Base-by-base conservation (phyloP, 148 eudicot species). In the Rhododendron griersonianum region DNA sequence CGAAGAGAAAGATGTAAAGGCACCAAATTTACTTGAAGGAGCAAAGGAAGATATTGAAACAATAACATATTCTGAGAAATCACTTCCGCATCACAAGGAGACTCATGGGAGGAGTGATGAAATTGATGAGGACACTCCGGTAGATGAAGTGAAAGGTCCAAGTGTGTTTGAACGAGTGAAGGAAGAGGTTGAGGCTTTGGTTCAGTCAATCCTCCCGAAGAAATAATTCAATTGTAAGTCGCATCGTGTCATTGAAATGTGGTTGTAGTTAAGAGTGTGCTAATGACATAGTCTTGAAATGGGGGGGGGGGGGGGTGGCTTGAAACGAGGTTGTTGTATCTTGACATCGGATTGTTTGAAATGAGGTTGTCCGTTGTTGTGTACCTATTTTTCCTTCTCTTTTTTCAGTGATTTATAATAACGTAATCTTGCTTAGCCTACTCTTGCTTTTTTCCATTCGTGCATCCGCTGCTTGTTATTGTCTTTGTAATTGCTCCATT, bases 111-210 rank as follows among this genome's bases (percentile, higher is more conserved):
- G 82, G 48, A 96, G 98, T 47, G 89, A 92, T 78, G 96, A 94
- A 84, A 95, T 96, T 48, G 95, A 96, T 74, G 94, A 95, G 59
- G 87, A 76, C 81, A 95, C 98, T 9, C 93, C 96, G 3, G 28
- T 90, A 4, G 93, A 92, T 7, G 86, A 90, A 84, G 93, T 96
- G n/a, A 94, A 92, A 90, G 99, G 91, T 28, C 98, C 98, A 11
- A 88, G 83, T 78, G 78, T 96, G 48, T 91, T 96, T 59, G 89
- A 92, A 84, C 92, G 99, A n/a, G 89, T 90, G 21, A 96, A 96
- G 90, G 99, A 96, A 91, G 99, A 96, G 87, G 81, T 93, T 33
- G 98, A 96, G 90, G 99, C 99, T 53, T 81, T 95, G 78, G 88
- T 88, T n/a, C 91, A 89, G 89, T 88, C 94, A 6, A 80, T 93